Conservation (phyloP, 805 yeast species). For the Candida cerambycidarum region DNA sequence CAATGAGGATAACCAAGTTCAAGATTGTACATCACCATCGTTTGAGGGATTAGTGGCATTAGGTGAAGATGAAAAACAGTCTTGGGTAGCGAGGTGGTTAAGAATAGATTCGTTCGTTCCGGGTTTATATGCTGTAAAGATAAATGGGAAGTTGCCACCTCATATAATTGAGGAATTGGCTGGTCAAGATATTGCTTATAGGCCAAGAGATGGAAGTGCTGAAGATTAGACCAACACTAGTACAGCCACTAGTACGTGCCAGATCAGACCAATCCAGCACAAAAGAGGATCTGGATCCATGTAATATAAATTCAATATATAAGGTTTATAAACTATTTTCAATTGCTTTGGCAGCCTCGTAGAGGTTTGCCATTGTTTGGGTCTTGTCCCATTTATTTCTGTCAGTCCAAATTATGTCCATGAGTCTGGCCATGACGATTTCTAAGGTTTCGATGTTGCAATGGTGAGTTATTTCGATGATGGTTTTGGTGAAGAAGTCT, state of each 20-base stretch:
- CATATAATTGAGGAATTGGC: constrained; percentile 75
- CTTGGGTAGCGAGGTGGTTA: constrained; percentile 98
- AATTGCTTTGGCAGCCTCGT: constrained; percentile 19
- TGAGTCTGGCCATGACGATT: constrained; percentile 56
- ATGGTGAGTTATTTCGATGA: constrained; percentile 32
- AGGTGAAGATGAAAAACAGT: constrained; percentile 70
- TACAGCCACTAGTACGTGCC: too few relatives aligned
- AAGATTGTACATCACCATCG: constrained; percentile 93
- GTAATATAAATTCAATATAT: background rate
- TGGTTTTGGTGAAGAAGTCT: constrained; percentile 23
- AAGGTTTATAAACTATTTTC: constrained; percentile 6
- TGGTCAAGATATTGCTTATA: constrained; percentile 73
- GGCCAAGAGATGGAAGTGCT: constrained; percentile 94
- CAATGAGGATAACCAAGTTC: constrained; percentile 79
- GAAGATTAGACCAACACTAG: constrained; percentile 46
- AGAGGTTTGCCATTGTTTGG: constrained; percentile 33
- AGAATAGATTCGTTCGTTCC: constrained; percentile 85
- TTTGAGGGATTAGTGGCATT: constrained; percentile 94
- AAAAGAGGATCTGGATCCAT: too few relatives aligned
- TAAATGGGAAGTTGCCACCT: constrained; percentile 86
- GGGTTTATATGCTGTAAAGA: constrained; percentile 92
- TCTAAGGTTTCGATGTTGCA: constrained; percentile 40
- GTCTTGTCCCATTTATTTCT: constrained; percentile 50
- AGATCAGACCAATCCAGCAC: too few relatives aligned
- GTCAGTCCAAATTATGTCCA: constrained; percentile 72